Conservation (phyloP, 2,329 filamentous ascomycete genomes). For the Exophiala sp. region DNA sequence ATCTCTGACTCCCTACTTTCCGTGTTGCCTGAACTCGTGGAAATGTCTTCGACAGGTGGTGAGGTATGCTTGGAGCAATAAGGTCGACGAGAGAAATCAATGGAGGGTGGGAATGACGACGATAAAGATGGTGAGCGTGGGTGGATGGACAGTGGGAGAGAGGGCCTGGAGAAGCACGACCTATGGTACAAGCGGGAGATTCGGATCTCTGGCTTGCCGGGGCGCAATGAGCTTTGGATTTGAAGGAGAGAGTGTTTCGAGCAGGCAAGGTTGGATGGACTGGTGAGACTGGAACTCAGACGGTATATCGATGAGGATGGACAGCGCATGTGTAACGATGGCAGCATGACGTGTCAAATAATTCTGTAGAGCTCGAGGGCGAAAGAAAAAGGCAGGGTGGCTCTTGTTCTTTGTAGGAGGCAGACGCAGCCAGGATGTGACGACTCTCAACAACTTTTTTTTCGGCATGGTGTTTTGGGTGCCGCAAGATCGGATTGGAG, state of each 20-base stretch:
- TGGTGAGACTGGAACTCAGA: constrained; percentile 1
- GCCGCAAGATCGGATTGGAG: constrained; percentile 1
- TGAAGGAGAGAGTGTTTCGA: background rate
- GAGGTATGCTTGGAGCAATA: constrained; percentile 3
- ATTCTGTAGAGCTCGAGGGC: background rate
- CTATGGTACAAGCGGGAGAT: background rate
- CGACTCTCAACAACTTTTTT: background rate
- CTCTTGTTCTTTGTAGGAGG: background rate
- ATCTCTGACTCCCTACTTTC: constrained; percentile 4
- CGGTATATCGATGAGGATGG: constrained; percentile 9
- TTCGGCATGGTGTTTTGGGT: background rate
- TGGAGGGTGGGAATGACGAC: constrained; percentile 3
- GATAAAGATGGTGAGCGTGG: constrained; percentile 1
- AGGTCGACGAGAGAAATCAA: constrained; percentile 1
- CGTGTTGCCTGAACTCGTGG: background rate
- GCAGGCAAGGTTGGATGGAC: constrained; percentile 2
- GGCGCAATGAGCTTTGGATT: background rate
- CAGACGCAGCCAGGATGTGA: background rate
- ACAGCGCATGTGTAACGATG: constrained; percentile 3
- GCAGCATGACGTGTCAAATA: background rate
- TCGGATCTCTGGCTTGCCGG: background rate
- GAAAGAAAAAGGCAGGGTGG: background rate
- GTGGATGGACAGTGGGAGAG: background rate
- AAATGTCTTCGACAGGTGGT: background rate
- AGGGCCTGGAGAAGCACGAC: background rate